Evolutionary conservation across 495 filamentous ascomycete species (phyloP).

Genomic region (Aspergillus kassunensis): DNA sequence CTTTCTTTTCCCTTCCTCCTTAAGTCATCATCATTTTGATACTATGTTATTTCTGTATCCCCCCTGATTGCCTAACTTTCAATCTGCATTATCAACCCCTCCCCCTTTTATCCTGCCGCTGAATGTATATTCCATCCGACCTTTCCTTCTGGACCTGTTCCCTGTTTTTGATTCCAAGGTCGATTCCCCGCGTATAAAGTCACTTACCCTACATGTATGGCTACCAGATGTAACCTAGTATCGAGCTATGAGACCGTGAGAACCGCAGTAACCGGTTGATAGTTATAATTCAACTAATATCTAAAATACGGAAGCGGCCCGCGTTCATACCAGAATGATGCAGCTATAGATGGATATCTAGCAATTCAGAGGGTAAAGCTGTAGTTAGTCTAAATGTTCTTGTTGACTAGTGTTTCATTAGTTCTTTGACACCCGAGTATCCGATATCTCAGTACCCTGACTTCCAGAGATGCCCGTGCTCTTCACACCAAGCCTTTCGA

Average conservation of each 20-base stretch:
- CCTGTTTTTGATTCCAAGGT: too few species aligned
- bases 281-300: conserved; percentile 11
- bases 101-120: conserved; percentile 10
- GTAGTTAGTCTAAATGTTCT: neutral
- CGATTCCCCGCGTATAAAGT: too few species aligned
- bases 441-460: neutral
- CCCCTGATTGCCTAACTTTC: too few species aligned
- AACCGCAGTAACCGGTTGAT: conserved; percentile 2
- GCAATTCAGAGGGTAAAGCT: neutral
- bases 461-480: neutral
- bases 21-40: neutral
- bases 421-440: neutral
- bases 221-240: conserved; percentile 15
- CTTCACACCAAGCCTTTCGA: neutral
- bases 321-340: neutral
- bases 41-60: conserved; percentile 9
- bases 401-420: neutral
- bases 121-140: conserved; percentile 18
- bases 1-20: neutral
- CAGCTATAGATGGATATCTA: too few species aligned
- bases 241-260: conserved; percentile 13
- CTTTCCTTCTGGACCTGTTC: neutral
- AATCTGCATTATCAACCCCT: too few species aligned
- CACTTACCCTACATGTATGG: conserved; percentile 10
- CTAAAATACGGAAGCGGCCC: too few species aligned